These are phyloP conservation scores for Nemania serpens DNA, from an alignment of 2,329 filamentous ascomycete species.

Conservation along the genomic window DNA sequence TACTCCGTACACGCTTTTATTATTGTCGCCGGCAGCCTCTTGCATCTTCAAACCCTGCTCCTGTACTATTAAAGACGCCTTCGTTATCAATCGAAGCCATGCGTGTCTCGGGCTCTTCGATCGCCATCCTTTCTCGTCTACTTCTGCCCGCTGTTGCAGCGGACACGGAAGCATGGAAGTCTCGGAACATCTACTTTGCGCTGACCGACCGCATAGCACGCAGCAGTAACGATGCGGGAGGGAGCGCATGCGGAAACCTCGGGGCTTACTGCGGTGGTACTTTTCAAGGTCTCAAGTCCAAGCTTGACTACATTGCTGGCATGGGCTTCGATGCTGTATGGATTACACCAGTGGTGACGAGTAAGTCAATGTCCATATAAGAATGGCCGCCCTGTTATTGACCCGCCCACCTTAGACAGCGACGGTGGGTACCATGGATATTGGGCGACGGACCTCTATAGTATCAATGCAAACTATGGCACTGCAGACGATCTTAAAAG, in stretches of 20 bases:
- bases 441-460: constrained; percentile 56
- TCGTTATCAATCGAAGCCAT: constrained; percentile 18
- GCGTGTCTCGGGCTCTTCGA: constrained; percentile 18
- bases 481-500: constrained; percentile 61
- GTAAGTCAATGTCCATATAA: constrained; percentile 36
- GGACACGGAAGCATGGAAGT: constrained; percentile 53
- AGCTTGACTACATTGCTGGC: constrained; percentile 66
- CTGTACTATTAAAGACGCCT: neutral
- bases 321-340: constrained; percentile 64
- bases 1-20: neutral
- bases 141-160: constrained; percentile 36
- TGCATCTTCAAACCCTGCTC: neutral
- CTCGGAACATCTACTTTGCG: constrained; percentile 62
- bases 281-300: constrained; percentile 60
- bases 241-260: constrained; percentile 48
- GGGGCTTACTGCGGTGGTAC: constrained; percentile 64
- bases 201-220: constrained; percentile 61
- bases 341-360: constrained; percentile 61
- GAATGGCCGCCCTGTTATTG: neutral
- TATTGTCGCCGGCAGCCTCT: neutral
- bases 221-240: constrained; percentile 50
- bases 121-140: constrained; percentile 27
- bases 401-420: constrained; percentile 36
- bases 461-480: constrained; percentile 63
- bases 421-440: constrained; percentile 60